Percentiles rank a stretch among this genome's conserved stretches.
Conservation (phyloP, 768 basidiomycete genomes). For the Podaxis carcinomalis region DNA sequence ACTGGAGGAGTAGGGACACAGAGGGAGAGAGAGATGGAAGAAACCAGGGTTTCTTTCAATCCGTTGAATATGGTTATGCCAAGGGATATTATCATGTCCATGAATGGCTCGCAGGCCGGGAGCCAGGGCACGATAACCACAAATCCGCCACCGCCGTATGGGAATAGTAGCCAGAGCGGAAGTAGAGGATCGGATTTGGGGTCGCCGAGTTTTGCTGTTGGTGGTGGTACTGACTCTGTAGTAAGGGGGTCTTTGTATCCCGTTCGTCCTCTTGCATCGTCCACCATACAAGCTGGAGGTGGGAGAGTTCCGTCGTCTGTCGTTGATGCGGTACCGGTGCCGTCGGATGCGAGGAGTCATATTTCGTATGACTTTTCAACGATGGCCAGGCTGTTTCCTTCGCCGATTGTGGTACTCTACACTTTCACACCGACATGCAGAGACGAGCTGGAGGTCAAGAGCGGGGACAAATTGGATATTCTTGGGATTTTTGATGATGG, state of each 20-base stretch:
- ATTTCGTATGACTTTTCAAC: background rate
- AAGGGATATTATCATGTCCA: background rate
- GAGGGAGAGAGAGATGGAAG: background rate
- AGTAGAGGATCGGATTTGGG: background rate
- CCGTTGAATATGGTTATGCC: background rate
- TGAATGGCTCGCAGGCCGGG: background rate
- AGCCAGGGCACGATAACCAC: background rate
- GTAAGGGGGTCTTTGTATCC: no score
- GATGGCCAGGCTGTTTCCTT: background rate
- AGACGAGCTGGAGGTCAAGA: background rate
- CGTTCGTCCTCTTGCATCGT: no score
- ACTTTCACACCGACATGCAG: background rate
- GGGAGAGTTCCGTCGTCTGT: background rate
- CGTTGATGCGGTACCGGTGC: background rate
- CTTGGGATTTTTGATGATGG: conserved; percentile 6
- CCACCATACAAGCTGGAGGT: no score
- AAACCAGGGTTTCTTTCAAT: background rate
- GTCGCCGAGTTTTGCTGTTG: background rate
- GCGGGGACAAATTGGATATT: background rate
- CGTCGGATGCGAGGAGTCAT: background rate
- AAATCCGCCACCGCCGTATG: background rate
- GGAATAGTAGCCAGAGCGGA: background rate
- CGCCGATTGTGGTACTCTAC: background rate
- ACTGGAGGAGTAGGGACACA: background rate
- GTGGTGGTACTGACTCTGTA: background rate